phyloP scores from a whole-genome alignment of 257 asterid genomes.

The Knoxia roxburghii region DNA sequence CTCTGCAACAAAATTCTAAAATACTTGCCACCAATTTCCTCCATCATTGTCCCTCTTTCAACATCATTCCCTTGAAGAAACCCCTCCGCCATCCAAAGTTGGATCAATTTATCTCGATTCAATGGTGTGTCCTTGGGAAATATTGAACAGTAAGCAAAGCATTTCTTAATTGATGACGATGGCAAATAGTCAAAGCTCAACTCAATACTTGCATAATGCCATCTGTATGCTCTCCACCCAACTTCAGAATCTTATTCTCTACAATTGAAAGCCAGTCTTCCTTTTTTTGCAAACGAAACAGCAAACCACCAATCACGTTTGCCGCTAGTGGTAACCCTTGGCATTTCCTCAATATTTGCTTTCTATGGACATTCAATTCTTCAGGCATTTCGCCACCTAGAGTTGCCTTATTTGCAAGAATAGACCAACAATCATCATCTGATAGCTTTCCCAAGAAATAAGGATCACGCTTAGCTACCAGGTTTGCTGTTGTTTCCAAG shows the following conservation, averaged over 20 bases:
- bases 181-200: constrained; percentile 31
- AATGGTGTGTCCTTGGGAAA: constrained; percentile 8
- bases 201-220: constrained; percentile 9
- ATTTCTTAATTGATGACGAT: constrained; percentile 20
- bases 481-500: neutral
- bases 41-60: constrained; percentile 3
- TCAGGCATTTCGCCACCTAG: neutral
- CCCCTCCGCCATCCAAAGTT: constrained; percentile 17
- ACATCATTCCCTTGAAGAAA: constrained; percentile 10
- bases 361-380: neutral
- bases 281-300: neutral
- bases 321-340: constrained; percentile 7
- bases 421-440: constrained; percentile 5
- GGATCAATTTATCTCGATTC: constrained; percentile 11
- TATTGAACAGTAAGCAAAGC: constrained; percentile 34
- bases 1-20: constrained; percentile 20
- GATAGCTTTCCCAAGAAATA: neutral
- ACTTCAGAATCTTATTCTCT: neutral
- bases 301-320: constrained; percentile 24
- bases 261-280: constrained; percentile 20
- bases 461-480: neutral
- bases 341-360: neutral
- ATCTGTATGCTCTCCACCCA: neutral
- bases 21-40: constrained; percentile 14
- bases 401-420: constrained; percentile 2